Base-by-base conservation (phyloP, 2,329 filamentous ascomycete species). In the Colletotrichum abscissum region DNA sequence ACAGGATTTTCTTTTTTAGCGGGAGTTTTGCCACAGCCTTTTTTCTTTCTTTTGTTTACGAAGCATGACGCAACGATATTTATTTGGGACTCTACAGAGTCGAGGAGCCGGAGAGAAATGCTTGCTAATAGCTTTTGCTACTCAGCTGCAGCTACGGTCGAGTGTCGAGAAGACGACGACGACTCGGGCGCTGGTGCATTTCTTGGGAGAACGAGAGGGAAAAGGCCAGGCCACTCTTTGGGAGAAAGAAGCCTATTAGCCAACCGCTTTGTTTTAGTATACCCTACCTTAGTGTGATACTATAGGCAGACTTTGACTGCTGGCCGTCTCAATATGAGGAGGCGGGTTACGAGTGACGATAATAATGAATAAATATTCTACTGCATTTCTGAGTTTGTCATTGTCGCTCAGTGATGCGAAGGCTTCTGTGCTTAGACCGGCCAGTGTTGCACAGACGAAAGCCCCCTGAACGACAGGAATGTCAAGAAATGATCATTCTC, bases 41-140 rank as follows among this genome's bases (percentile, higher is more conserved):
- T 55, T 9, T 7, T 52, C 38, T 55, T 52, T 33, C 24, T 58
- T 33, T 63, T 55, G 26, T 63, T 67, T 24, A 74, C 57, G 72
- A 74, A 52, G 52, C 58, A 74, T 64, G 72, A 72, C 22, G 24
- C 58, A 30, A 62, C 24, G 54, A 74, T 49, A 58, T 30, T 52
- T 26, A 63, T 28, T 46, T 42, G 49, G 42, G 38, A 55, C 54
- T 67, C 42, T 26, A 55, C 14, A 58, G 72, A 59, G 72, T 58
- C 55, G 22, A 28, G 54, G 30, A 67, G 42, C 14, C 5, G 38
- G 42, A n/a, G 42, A 38, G 38, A 63, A 26, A 67, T n/a, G 8
- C 49, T 62, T 62, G 16, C 28, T 19, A 24, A 8, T 14, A 24
- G 46, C 28, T 46, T 35, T 57, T 8, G 30, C 26, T 19, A 46